Base-by-base conservation (phyloP, 345 rosid genomes). In the Pistacia atlantica region DNA sequence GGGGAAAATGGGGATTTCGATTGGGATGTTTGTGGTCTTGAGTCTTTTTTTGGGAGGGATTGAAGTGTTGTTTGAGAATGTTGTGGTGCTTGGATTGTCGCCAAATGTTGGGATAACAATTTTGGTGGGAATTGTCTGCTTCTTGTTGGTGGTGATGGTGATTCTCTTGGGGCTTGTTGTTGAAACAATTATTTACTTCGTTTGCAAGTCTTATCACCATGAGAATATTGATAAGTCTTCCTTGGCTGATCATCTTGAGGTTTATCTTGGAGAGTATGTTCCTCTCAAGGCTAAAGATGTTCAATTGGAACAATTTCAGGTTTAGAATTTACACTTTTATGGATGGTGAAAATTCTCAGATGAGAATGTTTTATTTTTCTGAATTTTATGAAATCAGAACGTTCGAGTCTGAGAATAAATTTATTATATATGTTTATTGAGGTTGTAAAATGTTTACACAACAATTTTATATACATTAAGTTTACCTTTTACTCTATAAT, bases 141-240 rank as follows among this genome's bases (percentile, higher is more conserved):
- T 83, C 16, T 11, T 84, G 75, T 4, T 87, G 70, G 54, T 84
- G 57, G 62, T 81, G 37, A 62, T 14, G 56, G 65, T 85, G 58
- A 56, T 87, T 45, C 72, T 88, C n/a, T 76, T 84, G 17, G 79
- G 84, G 11, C 82, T 83, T 11, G 90, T 88, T 3, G 64, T 76
- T 22, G 85, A 90, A 31, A 79, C 94, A 0, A 83, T 88, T 5
- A 69, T 85, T 42, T 90, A 90, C 82, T 87, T 88, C 9, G 86
- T 88, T 9, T 90, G 94, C 82, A 90, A 86, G 79, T 85, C 91
- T 0, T 85, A 83, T 55, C 91, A 90, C 84, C 79, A 78, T 71
- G 88, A 87, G 54, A 83, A 65, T 11, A 85, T 87, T 5, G 84
- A 83, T 69, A 87, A 88, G 72, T 84, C 88, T 2, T 84, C 87